Base-by-base conservation (phyloP, 2,329 filamentous ascomycete species). In the Ophiostoma novo-ulmi region DNA sequence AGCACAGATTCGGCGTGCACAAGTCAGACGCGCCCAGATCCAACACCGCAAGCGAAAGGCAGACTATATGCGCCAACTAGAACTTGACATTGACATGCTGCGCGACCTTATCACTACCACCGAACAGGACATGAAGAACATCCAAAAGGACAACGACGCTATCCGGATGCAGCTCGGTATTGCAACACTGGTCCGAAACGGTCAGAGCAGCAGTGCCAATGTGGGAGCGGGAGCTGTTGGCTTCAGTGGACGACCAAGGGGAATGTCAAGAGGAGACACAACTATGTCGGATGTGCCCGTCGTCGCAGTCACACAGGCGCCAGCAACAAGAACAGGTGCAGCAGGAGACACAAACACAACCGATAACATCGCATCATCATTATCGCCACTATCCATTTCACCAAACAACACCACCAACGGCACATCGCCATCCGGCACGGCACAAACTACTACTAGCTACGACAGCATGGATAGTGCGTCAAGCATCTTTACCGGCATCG, bases 1-100 rank as follows among this genome's bases (percentile, higher is more conserved):
- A 76, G 78, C 82, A 31, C 80, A 82, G 74, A 72, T 79, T 20
- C 82, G 85, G 5, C 81, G 85, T 0, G 81, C 82, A 3, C 85
- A 87, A 73, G 85, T 87, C 69, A 78, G 84, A 2, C 81, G 80
- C 31, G 85, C 85, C 1, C 85, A 87, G 79, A 81, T 83, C 52
- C 81, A 85, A 75, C 85, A 87, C 74, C 84, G 85, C 20, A 82
- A 85, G 76, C 83, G 85, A 75, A 87, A 86, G 75, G 84, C 82
- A 68, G 82, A 86, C 75, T 85, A 87, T 75, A 80, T 84, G 73
- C 82, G 82, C 75, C 79, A 86, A 77, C 82, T 87, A 39, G 85
- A 87, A 78, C 78, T 81, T 72, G 84, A 87, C 74, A 77, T 84
- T 22, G 78, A 80, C 17, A 79, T 80, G 73, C 80, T 85, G 70